Evolutionary conservation across 768 basidiomycete genomes (phyloP).

Genomic region (Mycena olivaceomarginata): DNA sequence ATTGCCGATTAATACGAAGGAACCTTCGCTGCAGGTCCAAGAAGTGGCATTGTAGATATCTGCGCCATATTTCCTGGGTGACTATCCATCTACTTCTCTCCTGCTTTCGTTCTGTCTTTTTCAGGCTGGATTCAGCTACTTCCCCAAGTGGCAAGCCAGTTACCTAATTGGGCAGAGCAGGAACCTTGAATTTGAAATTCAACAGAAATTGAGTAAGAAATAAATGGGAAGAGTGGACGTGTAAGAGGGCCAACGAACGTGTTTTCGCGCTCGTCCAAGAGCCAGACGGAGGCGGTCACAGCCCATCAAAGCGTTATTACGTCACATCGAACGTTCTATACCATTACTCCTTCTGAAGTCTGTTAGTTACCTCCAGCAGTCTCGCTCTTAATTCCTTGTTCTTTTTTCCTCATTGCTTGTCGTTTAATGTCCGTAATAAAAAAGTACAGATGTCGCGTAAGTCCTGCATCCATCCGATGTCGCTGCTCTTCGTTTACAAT

Average conservation of each 20-base stretch:
- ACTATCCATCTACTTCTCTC: not conserved
- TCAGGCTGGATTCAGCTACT: not conserved
- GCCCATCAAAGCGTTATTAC: not conserved
- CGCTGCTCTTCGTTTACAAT: not conserved
- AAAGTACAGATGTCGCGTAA: conserved; percentile 68
- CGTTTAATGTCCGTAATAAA: conserved; percentile 51
- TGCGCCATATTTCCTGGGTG: too few relatives aligned
- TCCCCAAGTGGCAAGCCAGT: conserved; percentile 21
- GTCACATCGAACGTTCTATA: not conserved
- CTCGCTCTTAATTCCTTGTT: not conserved
- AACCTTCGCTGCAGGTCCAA: not conserved
- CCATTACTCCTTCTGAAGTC: not conserved
- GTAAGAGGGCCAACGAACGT: not conserved
- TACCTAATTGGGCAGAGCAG: conserved; percentile 10
- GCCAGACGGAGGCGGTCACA: not conserved
- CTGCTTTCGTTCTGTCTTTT: not conserved
- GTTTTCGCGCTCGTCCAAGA: too few relatives aligned
- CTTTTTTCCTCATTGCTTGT: conserved; percentile 23
- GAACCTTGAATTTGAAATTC: too few relatives aligned
- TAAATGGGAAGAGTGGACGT: not conserved
- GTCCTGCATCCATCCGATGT: conserved; percentile 39
- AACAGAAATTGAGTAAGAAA: too few relatives aligned
- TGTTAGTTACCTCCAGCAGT: not conserved
- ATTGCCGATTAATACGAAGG: not conserved
- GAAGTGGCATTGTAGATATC: too few relatives aligned